phyloP scores from a whole-genome alignment of 495 filamentous ascomycete genomes.

The Neurospora sp. region DNA sequence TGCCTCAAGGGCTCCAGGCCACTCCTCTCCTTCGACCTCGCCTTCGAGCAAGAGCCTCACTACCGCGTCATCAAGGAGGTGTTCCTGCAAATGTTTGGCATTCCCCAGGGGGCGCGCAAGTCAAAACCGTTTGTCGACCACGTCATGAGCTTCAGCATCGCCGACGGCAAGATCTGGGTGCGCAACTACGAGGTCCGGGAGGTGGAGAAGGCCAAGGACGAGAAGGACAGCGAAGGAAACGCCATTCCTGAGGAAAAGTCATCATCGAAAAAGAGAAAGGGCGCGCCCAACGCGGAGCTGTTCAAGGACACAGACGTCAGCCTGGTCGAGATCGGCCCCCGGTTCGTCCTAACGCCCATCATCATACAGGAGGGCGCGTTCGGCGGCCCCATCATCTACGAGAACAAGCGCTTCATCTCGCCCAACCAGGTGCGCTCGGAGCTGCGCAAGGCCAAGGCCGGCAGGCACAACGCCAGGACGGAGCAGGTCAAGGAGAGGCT shows the following conservation, averaged over 20 bases:
- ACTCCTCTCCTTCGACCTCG: slow-evolving; percentile 81
- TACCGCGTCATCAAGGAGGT: slow-evolving; percentile 73
- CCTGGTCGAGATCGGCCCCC: slow-evolving; percentile 87
- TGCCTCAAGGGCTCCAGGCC: slow-evolving; percentile 92
- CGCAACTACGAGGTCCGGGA: slow-evolving; percentile 89
- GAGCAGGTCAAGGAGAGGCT: slow-evolving; percentile 64
- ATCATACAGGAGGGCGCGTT: slow-evolving; percentile 93
- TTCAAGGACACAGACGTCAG: slow-evolving; percentile 58
- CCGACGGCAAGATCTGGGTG: slow-evolving; percentile 95
- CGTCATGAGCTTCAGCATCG: slow-evolving; percentile 83
- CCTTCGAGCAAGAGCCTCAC: slow-evolving; percentile 68
- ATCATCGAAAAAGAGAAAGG: slow-evolving; percentile 22
- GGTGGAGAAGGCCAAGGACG: slow-evolving; percentile 50
- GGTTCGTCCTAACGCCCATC: slow-evolving; percentile 92
- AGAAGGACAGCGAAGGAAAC: slow-evolving; percentile 21
- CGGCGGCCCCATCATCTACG: slow-evolving; percentile 92
- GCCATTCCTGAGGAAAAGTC: slow-evolving; percentile 12
- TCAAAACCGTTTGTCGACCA: slow-evolving; percentile 95
- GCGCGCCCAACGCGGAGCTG: slow-evolving; percentile 12
- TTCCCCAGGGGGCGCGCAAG: slow-evolving; percentile 77
- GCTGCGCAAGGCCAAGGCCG: slow-evolving; percentile 60
- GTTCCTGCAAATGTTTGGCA: slow-evolving; percentile 84
- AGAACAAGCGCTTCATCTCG: slow-evolving; percentile 96
- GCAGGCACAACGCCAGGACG: slow-evolving; percentile 58
- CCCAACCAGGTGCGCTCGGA: slow-evolving; percentile 90